Conservation (phyloP, 75 land plant genomes). For the Sequoia sempervirens region DNA sequence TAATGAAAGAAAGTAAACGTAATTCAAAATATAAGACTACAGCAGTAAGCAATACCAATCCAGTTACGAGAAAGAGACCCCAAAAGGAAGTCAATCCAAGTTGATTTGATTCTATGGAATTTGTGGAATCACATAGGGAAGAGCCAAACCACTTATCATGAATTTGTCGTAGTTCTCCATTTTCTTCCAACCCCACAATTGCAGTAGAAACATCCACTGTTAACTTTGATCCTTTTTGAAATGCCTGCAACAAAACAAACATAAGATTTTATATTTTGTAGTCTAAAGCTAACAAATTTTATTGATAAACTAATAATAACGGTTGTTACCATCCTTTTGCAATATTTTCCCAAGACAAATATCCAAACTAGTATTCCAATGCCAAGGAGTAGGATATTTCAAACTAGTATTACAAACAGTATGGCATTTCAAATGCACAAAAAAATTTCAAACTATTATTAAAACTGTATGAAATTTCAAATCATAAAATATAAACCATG, state of each 20-base stretch:
- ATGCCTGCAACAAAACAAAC: conserved; percentile 26
- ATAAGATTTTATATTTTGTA: not conserved
- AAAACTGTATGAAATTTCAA: too few species aligned
- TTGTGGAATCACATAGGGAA: conserved; percentile 11
- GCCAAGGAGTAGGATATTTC: too few species aligned
- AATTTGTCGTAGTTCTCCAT: conserved; percentile 37
- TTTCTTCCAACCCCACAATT: conserved; percentile 32
- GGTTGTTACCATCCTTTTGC: too few species aligned
- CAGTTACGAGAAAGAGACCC: conserved; percentile 25
- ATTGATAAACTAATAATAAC: too few species aligned
- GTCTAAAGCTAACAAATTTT: not conserved
- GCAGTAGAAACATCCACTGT: conserved; percentile 49
- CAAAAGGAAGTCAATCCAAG: conserved; percentile 18
- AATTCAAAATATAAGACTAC: not conserved
- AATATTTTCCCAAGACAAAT: too few species aligned
- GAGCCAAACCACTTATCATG: conserved; percentile 38
- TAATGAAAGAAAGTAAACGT: not conserved
- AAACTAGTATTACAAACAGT: too few species aligned
- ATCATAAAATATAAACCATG: too few species aligned
- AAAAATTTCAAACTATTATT: too few species aligned
- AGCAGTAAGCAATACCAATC: not conserved
- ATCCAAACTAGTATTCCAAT: too few species aligned
- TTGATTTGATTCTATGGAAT: conserved; percentile 5
- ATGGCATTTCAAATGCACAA: too few species aligned
- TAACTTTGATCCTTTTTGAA: conserved; percentile 43